phyloP scores from a whole-genome alignment of 495 filamentous ascomycete genomes.

The Astrothelium macrocarpum region DNA sequence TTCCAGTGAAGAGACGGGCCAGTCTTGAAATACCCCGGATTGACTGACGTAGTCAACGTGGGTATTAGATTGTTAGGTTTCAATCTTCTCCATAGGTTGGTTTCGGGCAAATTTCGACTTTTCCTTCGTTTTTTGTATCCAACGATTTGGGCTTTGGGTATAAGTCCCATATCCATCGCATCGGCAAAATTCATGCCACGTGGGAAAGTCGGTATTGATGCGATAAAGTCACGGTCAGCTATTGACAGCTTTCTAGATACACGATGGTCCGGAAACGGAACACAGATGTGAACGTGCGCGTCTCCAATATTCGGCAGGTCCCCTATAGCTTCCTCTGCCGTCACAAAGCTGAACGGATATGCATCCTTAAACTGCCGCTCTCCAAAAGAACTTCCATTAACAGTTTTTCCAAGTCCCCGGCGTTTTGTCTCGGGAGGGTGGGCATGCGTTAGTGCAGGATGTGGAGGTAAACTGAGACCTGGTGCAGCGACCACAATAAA shows the following conservation, averaged over 20 bases:
- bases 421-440: slow-evolving; percentile 25
- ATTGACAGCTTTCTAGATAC: no score
- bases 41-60: slow-evolving; percentile 45
- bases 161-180: slow-evolving; percentile 25
- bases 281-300: slow-evolving; percentile 42
- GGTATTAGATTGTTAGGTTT: slow-evolving; percentile 41
- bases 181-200: slow-evolving; percentile 26
- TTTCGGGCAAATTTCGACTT: slow-evolving; percentile 12
- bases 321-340: slow-evolving; percentile 39
- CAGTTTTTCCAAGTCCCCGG: slow-evolving; percentile 45
- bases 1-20: slow-evolving; percentile 51
- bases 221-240: no score
- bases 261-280: slow-evolving; percentile 57
- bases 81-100: slow-evolving; percentile 43
- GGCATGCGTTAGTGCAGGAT: slow-evolving; percentile 51
- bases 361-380: slow-evolving; percentile 35
- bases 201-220: no score
- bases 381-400: slow-evolving; percentile 52
- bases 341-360: slow-evolving; percentile 49
- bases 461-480: slow-evolving; percentile 41
- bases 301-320: slow-evolving; percentile 54
- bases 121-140: slow-evolving; percentile 15
- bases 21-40: slow-evolving; percentile 38
- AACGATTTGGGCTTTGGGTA: slow-evolving; percentile 29
- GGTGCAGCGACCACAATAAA: slow-evolving; percentile 59